Evolutionary conservation across 2,329 filamentous ascomycete species (phyloP).

Genomic region (Parascedosporium putredinis): DNA sequence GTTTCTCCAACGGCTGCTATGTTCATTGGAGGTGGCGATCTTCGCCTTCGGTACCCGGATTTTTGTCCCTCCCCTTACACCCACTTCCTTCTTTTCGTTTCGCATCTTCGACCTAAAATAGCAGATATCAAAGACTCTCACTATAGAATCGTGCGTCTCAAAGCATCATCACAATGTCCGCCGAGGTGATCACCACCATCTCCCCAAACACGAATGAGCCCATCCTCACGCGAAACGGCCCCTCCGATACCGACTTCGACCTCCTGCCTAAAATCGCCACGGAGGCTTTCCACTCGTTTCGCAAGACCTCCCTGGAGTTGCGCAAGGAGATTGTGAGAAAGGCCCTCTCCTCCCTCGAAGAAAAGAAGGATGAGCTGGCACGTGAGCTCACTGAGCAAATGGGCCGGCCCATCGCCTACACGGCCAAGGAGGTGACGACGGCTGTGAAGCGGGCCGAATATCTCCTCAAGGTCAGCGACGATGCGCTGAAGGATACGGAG

Average conservation of each 20-base stretch:
- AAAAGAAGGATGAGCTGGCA: constrained; percentile 69
- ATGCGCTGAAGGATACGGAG: constrained; percentile 67
- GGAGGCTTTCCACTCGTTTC: constrained; percentile 66
- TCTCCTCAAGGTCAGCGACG: constrained; percentile 70
- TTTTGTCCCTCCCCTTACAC: not conserved
- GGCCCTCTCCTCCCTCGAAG: constrained; percentile 60
- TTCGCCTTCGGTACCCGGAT: not conserved
- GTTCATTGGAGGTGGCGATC: too few relatives aligned
- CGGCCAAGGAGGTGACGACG: constrained; percentile 71
- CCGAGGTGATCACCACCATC: constrained; percentile 64
- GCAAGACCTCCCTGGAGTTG: constrained; percentile 62
- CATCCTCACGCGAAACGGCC: constrained; percentile 68
- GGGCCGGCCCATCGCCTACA: constrained; percentile 85
- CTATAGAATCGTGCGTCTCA: too few relatives aligned
- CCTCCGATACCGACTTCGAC: constrained; percentile 59
- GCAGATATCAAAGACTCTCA: too few relatives aligned
- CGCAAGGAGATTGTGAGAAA: constrained; percentile 73
- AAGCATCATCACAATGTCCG: constrained; percentile 41
- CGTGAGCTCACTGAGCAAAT: constrained; percentile 87
- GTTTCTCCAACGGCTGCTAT: not conserved
- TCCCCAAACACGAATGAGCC: constrained; percentile 83
- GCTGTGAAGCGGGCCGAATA: constrained; percentile 80
- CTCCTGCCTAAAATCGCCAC: constrained; percentile 61
- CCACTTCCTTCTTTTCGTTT: not conserved
- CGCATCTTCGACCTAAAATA: too few relatives aligned